Evolutionary conservation across 805 yeast genomes (phyloP), one percentile per base, ranked within the genome.

Genomic region (Starmerella etchellsii): DNA sequence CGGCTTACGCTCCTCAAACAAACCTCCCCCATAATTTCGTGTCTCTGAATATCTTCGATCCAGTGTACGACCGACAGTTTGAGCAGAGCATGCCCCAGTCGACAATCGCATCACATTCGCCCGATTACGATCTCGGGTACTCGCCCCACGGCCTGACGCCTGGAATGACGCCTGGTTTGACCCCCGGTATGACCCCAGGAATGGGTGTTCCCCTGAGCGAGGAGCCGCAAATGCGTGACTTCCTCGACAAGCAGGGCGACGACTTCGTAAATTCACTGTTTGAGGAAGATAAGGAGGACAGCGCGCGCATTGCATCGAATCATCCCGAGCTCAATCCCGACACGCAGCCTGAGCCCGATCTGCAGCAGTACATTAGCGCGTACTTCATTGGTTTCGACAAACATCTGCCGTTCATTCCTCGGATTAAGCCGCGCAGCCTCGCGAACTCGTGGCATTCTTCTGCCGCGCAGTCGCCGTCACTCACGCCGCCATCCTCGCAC

Each of bases 361-460:
- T 87, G 52, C 85, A 83, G 56, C 70, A 74, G 35, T 87, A 82
- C 58, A 70, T 80, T 50, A 68, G 72, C n/a, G 65, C 85, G 11
- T 87, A 76, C 61, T 81, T 74, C 49, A 67, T 70, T 38, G 85
- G 83, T 54, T 85, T 84, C 60, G 80, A 81, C 62, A 73, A 73
- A 41, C 85, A 80, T 56, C 78, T 83, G 60, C 87, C 93, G 20
- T 84, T 85, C 56, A 73, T 87, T 47, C 95, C 85, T 60, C 81
- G 82, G 18, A 71, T 70, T 36, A 67, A 73, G 46, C 61, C 63
- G 36, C 68, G 76, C 56, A 58, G 75, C 54, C 64, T 67, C 54
- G 65, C 70, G 39, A 87, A 13, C 30, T 26, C 43, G 20, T 5
- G 21, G 34, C 8, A 22, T 6, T 36, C 46, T 2, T 38, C 37